Evolutionary conservation across 192 early-diverging fungal species (phyloP).

Genomic region (Thamnidium elegans): DNA sequence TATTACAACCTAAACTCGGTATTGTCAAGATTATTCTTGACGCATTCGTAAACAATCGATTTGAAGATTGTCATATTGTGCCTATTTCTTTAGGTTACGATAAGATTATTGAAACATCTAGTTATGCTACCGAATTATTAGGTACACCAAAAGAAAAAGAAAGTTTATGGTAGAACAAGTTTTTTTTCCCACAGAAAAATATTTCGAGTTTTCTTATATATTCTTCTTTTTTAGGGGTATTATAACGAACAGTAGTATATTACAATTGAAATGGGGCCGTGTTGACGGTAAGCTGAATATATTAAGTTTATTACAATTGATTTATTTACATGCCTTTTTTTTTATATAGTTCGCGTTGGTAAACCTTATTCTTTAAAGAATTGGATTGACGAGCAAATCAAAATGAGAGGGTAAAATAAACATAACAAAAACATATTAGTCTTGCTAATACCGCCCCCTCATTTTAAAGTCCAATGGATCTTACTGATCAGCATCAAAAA

Average conservation of each 20-base stretch:
- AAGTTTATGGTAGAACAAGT: slow-evolving; percentile 48
- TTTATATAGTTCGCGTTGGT: slow-evolving; percentile 60
- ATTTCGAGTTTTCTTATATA: background rate
- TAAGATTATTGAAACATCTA: slow-evolving; percentile 78
- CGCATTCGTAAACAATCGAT: slow-evolving; percentile 56
- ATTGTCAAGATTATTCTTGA: slow-evolving; percentile 81
- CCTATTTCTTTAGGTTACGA: slow-evolving; percentile 85
- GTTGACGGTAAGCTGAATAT: slow-evolving; percentile 54
- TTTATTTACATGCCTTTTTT: too few species aligned
- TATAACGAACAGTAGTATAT: slow-evolving; percentile 51
- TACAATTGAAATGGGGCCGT: slow-evolving; percentile 75
- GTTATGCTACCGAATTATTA: slow-evolving; percentile 75
- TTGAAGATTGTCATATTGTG: slow-evolving; percentile 69
- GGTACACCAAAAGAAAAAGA: slow-evolving; percentile 82
- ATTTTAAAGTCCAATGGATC: slow-evolving; percentile 32
- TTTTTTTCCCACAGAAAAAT: too few species aligned
- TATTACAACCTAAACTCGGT: slow-evolving; percentile 78
- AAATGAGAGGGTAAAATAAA: slow-evolving; percentile 47
- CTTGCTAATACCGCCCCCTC: background rate
- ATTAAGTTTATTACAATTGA: background rate
- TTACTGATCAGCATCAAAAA: slow-evolving; percentile 30
- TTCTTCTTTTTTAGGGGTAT: slow-evolving; percentile 41
- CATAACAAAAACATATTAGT: too few species aligned
- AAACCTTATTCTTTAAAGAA: slow-evolving; percentile 69
- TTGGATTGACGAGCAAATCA: slow-evolving; percentile 62